These are phyloP conservation scores for Scheffersomyces lignosus DNA, from an alignment of 805 yeast genomes.

Conservation along the genomic window DNA sequence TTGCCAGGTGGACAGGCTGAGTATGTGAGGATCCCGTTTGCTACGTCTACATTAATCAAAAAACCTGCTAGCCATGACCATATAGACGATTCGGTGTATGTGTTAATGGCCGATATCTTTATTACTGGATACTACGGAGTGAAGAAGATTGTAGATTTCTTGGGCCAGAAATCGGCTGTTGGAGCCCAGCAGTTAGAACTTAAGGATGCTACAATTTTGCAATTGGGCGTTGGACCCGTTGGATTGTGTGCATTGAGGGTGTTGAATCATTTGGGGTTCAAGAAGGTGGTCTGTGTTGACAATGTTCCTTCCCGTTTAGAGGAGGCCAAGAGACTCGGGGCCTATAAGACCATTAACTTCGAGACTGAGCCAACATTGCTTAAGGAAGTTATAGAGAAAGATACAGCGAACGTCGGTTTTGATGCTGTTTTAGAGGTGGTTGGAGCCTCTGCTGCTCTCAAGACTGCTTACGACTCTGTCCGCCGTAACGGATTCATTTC, in stretches of 20 bases:
- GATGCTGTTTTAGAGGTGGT: conserved; percentile 64
- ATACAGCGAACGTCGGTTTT: conserved; percentile 51
- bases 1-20: conserved; percentile 66
- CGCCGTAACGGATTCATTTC: conserved; percentile 59
- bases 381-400: conserved; percentile 27
- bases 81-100: conserved; percentile 45
- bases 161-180: conserved; percentile 30
- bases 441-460: conserved; percentile 53
- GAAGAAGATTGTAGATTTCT: conserved; percentile 45
- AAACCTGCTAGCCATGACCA: conserved; percentile 32
- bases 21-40: conserved; percentile 58
- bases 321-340: conserved; percentile 49
- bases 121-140: conserved; percentile 64
- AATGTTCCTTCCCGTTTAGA: conserved; percentile 47
- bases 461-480: conserved; percentile 51
- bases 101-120: conserved; percentile 64
- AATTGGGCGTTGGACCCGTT: conserved; percentile 63
- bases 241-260: conserved; percentile 53
- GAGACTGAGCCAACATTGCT: conserved; percentile 31
- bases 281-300: conserved; percentile 48
- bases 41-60: conserved; percentile 49
- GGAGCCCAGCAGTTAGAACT: conserved; percentile 9
- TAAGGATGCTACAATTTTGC: conserved; percentile 41
- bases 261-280: conserved; percentile 45
- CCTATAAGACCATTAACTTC: conserved; percentile 46